phyloP scores from a whole-genome alignment of 768 basidiomycete genomes.

The Mycena belliarum region DNA sequence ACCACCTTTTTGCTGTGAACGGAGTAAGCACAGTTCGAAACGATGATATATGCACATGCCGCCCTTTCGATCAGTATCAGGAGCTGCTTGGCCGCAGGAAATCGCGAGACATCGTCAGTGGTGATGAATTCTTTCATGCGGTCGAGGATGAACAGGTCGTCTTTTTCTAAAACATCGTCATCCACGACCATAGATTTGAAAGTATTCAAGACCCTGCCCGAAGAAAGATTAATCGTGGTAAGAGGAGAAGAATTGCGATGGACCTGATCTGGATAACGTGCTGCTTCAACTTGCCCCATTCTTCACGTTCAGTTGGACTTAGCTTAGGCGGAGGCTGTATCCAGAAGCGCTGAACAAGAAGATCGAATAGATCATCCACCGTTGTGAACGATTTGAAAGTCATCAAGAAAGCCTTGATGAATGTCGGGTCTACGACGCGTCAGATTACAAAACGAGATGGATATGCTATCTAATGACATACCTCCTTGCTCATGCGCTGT shows the following conservation, averaged over 20 bases:
- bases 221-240: slow-evolving; percentile 3
- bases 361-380: slow-evolving; percentile 77
- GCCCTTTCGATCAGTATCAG: slow-evolving; percentile 74
- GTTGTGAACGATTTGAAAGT: slow-evolving; percentile 95
- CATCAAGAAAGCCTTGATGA: slow-evolving; percentile 89
- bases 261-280: slow-evolving; percentile 86
- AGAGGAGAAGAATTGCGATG: slow-evolving; percentile 28
- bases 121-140: slow-evolving; percentile 80
- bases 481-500: slow-evolving; percentile 90
- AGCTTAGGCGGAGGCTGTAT: slow-evolving; percentile 75
- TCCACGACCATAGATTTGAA: slow-evolving; percentile 88
- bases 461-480: slow-evolving; percentile 41
- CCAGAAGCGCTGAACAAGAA: slow-evolving; percentile 78
- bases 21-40: slow-evolving; percentile 6
- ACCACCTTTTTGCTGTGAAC: slow-evolving; percentile 49
- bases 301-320: slow-evolving; percentile 57
- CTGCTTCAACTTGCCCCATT: slow-evolving; percentile 87
- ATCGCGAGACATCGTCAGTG: slow-evolving; percentile 60
- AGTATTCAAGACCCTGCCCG: slow-evolving; percentile 78
- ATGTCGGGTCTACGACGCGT: slow-evolving; percentile 60
- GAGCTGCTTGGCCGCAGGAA: slow-evolving; percentile 76
- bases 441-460: not conserved
- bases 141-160: slow-evolving; percentile 80
- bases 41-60: slow-evolving; percentile 47
- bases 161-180: slow-evolving; percentile 81